Evolutionary conservation across 768 basidiomycete species (phyloP).

Genomic region (Suillus plorans): DNA sequence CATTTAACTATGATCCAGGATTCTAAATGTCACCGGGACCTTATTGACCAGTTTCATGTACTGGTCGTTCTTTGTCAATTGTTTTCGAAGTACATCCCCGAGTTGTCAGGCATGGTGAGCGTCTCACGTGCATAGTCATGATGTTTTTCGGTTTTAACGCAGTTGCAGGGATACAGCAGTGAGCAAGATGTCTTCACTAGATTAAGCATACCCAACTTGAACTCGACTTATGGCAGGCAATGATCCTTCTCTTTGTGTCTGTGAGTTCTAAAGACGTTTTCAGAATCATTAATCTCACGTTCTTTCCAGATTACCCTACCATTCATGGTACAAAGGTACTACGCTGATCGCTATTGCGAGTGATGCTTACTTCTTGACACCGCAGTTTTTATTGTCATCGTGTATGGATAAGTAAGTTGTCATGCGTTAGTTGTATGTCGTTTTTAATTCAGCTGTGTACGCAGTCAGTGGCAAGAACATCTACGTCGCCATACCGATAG

Average conservation of each 20-base stretch:
- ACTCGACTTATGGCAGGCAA: neutral
- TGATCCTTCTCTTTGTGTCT: neutral
- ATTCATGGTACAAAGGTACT: slow-evolving; percentile 5
- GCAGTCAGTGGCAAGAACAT: slow-evolving; percentile 3
- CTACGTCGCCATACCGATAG: slow-evolving; percentile 2
- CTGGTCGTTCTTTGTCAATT: neutral
- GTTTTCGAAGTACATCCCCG: neutral
- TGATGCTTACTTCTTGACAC: neutral
- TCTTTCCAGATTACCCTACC: neutral
- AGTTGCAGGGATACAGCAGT: neutral
- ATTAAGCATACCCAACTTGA: neutral
- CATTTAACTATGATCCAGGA: neutral
- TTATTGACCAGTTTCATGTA: neutral
- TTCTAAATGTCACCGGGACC: neutral
- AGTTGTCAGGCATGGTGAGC: neutral
- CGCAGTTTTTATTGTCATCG: slow-evolving; percentile 9
- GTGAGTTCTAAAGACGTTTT: neutral
- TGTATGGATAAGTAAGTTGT: slow-evolving; percentile 10
- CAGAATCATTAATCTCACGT: neutral
- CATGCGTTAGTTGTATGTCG: neutral
- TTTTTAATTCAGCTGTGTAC: neutral
- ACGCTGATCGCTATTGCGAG: neutral
- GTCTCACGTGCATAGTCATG: neutral
- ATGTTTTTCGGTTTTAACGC: neutral
- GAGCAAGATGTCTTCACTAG: neutral